Evolutionary conservation across 345 rosid species (phyloP), one percentile per base, ranked within the genome.

Genomic region (Arabis hirsuta): DNA sequence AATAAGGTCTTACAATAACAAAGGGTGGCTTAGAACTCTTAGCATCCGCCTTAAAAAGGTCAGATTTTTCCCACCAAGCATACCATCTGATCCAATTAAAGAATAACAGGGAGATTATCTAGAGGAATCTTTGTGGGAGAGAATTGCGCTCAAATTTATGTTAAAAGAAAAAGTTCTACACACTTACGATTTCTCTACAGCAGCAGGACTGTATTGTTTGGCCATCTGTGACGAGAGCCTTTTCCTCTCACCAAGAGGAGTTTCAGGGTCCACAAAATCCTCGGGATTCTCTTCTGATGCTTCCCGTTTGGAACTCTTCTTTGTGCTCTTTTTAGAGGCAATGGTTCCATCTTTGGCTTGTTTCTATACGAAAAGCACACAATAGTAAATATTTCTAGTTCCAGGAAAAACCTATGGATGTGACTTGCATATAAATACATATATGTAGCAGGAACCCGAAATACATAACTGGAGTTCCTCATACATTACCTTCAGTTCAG

Each of bases 1-100:
- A 67, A 31, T 22, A 55, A 71, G 63, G 78, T 4, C 90, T 82
- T 84, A 91, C 98, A 69, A 95, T 91, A 32, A 73, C 79, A 74
- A 88, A 95, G 0, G 98, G 73, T 46, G 90, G 92, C 72, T 88
- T 91, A 6, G 89, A 69, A 82, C 98, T 90, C 74, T 77, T 83
- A 31, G 85, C 83, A 76, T 91, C 94, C 6, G 96, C 96, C 47
- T 63, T 74, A 74, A 88, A 95, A 67, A 80, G 80, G 8, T 84
- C 87, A 1, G 90, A 84, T 62, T 83, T 83, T 73, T 91, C 99
- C 99, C 99, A 91, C 96, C 96, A 95, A 0, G 82, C 63, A 67
- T 91, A 95, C 99, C 99, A 95, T 61, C 98, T 94, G 77, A 74
- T 45, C 55, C 68, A 67, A 69, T 72, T 11, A 69, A 38, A 52